A percentile compares a stretch with the other conserved stretches of the same genome.
These are phyloP conservation scores for Triticum timopheevii DNA, from an alignment of 176 grass and related monocot species.

Conservation along the genomic window DNA sequence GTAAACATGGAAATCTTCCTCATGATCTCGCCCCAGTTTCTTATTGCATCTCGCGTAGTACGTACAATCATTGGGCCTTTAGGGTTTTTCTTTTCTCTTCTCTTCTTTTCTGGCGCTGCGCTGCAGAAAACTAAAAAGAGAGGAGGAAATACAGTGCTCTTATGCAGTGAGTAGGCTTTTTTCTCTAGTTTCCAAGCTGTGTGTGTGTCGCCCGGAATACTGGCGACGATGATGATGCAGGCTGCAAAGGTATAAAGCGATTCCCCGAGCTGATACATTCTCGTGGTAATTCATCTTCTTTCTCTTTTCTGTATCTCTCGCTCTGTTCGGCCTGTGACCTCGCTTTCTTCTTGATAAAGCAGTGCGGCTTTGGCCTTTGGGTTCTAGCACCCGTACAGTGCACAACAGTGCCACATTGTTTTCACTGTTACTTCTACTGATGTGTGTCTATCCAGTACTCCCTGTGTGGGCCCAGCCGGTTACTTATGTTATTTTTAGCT, in stretches of 20 bases:
- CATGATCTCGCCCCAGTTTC: not conserved
- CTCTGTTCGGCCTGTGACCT: conserved; percentile 19
- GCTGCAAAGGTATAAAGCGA: conserved; percentile 8
- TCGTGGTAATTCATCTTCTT: conserved; percentile 7
- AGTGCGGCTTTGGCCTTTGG: conserved; percentile 11
- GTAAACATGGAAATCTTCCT: not conserved
- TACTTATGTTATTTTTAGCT: no score
- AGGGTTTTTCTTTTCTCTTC: not conserved
- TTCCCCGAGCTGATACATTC: not conserved
- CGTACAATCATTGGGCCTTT: conserved; percentile 47
- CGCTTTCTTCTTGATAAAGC: conserved; percentile 29
- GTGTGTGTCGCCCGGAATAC: not conserved
- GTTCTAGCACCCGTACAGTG: not conserved
- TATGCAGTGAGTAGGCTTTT: not conserved
- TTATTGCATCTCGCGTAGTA: not conserved
- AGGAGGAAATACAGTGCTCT: not conserved
- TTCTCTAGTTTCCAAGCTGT: conserved; percentile 24
- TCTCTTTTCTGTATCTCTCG: not conserved
- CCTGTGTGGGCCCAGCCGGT: no score
- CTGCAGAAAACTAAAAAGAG: not conserved
- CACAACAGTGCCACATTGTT: not conserved
- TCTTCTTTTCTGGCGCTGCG: conserved; percentile 16
- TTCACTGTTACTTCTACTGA: not conserved
- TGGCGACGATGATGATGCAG: not conserved
- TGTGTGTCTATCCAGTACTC: not conserved